Evolutionary conservation across 257 asterid genomes (phyloP), one percentile per base, ranked within the genome.

Genomic region (Salvia hispanica): DNA sequence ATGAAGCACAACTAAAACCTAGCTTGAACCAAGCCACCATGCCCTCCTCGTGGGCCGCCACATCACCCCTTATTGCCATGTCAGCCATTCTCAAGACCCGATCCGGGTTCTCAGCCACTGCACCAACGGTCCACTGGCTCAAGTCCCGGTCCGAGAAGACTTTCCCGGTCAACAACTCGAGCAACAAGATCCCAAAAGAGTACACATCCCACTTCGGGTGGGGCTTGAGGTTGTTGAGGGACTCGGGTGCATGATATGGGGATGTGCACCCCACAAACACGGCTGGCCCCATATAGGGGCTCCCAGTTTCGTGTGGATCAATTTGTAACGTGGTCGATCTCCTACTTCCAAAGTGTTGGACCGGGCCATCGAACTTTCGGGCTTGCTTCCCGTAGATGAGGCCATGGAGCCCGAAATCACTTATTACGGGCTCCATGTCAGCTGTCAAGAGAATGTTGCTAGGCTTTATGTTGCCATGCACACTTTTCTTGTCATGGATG

Each of bases 401-500:
- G 80, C 82, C 68, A 1, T 90, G 81, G 15, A 93, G 92, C 6
- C 99, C 97, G 14, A 82, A 77, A 78, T 93, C 99, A 51, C 87
- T 76, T 51, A 93, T 86, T 10, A 85, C 6, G 10, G 99, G 95
- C 81, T 90, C 99, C 95, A 88, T 86, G 9, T 93, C 97, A 9
- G 42, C 72, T 6, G 90, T 84, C 60, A 93, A 72, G 48, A 93
- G 97, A 69, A 93, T 80, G 82, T 93, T 93, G 82, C 90, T 86
- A 11, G 99, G 99, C 70, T 93, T 93, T 39, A 93, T 85, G 79
- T 86, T 90, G 61, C 99, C 97, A 74, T 93, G 99, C 45, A 93
- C 99, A 12, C 82, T 79, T 73, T 83, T 93, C 91, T 93, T 93
- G 18, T 83, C 95, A 54, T 93, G 99, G 77, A 93, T 79, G 88